A percentile compares a stretch with the other conserved stretches of the same genome.
phyloP scores from a whole-genome alignment of 345 rosid genomes.

The Camelina sativa region DNA sequence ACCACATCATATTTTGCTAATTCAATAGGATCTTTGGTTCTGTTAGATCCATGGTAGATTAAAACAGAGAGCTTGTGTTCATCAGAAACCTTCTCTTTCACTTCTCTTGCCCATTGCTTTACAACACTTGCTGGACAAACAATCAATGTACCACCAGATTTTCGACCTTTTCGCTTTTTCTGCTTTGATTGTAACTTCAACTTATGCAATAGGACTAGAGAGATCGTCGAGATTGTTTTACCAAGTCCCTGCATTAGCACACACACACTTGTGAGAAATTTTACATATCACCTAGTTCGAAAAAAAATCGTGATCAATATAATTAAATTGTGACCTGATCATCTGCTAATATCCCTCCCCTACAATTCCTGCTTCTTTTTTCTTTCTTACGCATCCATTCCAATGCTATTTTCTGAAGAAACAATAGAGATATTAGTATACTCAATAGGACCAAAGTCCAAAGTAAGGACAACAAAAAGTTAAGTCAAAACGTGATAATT shows the following conservation, averaged over 20 bases:
- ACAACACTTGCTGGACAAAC: slow-evolving; percentile 94
- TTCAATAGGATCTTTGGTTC: slow-evolving; percentile 76
- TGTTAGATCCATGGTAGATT: slow-evolving; percentile 72
- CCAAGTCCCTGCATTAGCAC: slow-evolving; percentile 77
- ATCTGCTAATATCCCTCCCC: slow-evolving; percentile 93
- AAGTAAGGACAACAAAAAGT: slow-evolving; percentile 17
- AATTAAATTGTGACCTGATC: slow-evolving; percentile 66
- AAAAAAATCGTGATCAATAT: background rate
- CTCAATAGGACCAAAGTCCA: slow-evolving; percentile 16
- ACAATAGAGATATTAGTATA: slow-evolving; percentile 23
- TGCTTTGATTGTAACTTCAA: slow-evolving; percentile 57
- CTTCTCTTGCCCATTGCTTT: slow-evolving; percentile 87
- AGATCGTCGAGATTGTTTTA: slow-evolving; percentile 89
- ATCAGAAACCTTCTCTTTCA: slow-evolving; percentile 75
- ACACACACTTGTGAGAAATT: slow-evolving; percentile 6
- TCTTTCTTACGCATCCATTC: slow-evolving; percentile 95
- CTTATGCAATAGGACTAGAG: slow-evolving; percentile 77
- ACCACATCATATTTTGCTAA: slow-evolving; percentile 80
- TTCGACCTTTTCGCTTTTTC: slow-evolving; percentile 42
- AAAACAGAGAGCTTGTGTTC: slow-evolving; percentile 68
- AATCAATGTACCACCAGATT: slow-evolving; percentile 82
- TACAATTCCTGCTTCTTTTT: slow-evolving; percentile 70
- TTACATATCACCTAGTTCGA: background rate
- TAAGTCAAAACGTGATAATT: slow-evolving; percentile 36
- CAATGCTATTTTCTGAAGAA: slow-evolving; percentile 80